Conservation (phyloP, 2,329 filamentous ascomycete genomes). For the Pseudopyricularia javanii region DNA sequence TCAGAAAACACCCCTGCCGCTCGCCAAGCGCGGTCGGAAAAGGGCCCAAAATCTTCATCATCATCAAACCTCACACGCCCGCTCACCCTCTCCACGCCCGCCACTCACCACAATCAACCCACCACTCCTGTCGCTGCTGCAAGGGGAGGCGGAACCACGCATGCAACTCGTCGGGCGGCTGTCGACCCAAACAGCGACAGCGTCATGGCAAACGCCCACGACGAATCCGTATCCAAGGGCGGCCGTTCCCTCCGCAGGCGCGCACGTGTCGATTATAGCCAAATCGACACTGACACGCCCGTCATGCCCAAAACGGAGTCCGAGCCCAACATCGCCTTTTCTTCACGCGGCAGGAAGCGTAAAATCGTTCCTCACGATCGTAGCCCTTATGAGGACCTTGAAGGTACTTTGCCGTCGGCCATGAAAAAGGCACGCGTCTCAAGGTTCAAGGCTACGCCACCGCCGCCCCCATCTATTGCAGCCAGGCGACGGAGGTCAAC, state of each 20-base stretch:
- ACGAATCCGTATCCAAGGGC: slow-evolving; percentile 36
- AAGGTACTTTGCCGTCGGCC: slow-evolving; percentile 27
- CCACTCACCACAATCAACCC: slow-evolving; percentile 11
- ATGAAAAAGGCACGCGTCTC: slow-evolving; percentile 22
- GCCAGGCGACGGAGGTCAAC: background rate
- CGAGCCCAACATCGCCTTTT: slow-evolving; percentile 13
- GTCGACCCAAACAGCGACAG: background rate
- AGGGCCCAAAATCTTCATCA: slow-evolving; percentile 17
- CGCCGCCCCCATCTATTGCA: slow-evolving; percentile 5
- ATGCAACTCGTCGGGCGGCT: slow-evolving; percentile 19
- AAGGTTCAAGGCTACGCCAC: slow-evolving; percentile 9
- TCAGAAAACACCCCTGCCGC: background rate
- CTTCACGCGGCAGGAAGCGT: slow-evolving; percentile 21
- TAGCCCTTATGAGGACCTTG: slow-evolving; percentile 20
- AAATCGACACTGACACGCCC: slow-evolving; percentile 23
- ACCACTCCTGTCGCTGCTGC: slow-evolving; percentile 11
- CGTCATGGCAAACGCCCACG: slow-evolving; percentile 23
- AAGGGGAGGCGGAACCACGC: slow-evolving; percentile 1
- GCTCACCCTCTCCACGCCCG: slow-evolving; percentile 22
- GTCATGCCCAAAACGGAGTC: slow-evolving; percentile 9
- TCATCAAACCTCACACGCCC: slow-evolving; percentile 16
- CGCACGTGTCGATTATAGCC: slow-evolving; percentile 44
- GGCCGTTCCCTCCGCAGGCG: slow-evolving; percentile 46
- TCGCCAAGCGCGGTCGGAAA: slow-evolving; percentile 5
- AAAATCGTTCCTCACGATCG: slow-evolving; percentile 6